Conservation (phyloP, 306 rosid genomes). For the Nissolia schottii region DNA sequence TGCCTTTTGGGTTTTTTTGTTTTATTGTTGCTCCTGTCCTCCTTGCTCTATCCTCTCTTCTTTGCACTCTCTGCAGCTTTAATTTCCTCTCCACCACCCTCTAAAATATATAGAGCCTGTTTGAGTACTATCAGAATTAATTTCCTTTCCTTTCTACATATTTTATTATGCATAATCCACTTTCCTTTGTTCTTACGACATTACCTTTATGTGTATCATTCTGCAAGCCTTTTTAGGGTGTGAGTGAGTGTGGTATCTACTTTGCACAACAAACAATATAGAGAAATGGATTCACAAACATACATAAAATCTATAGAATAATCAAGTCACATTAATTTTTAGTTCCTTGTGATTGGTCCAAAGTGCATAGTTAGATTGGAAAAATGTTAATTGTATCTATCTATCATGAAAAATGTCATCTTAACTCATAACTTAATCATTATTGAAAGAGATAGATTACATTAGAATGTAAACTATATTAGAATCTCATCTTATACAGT, state of each 20-base stretch:
- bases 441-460: too few species aligned
- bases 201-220: constrained; percentile 38
- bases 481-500: too few species aligned
- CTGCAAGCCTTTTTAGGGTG: constrained; percentile 48
- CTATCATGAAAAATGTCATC: too few species aligned
- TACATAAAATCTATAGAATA: neutral
- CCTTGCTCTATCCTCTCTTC: neutral
- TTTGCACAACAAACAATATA: constrained; percentile 3
- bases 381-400: neutral
- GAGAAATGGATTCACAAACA: neutral
- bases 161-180: too few species aligned
- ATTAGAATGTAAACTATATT: too few species aligned
- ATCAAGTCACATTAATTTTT: constrained; percentile 18
- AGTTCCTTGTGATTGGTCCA: constrained; percentile 45
- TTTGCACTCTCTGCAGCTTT: constrained; percentile 27
- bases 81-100: constrained; percentile 46
- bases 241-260: constrained; percentile 24
- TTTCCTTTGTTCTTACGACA: constrained; percentile 90
- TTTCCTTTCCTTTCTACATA: too few species aligned
- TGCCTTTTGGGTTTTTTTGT: constrained; percentile 47
- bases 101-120: constrained; percentile 51
- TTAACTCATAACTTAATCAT: too few species aligned
- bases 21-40: constrained; percentile 14
- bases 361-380: constrained; percentile 38
- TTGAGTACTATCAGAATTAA: constrained; percentile 41